These are phyloP conservation scores for Corylus avellana DNA, from an alignment of 306 rosid genomes.

Conservation along the genomic window DNA sequence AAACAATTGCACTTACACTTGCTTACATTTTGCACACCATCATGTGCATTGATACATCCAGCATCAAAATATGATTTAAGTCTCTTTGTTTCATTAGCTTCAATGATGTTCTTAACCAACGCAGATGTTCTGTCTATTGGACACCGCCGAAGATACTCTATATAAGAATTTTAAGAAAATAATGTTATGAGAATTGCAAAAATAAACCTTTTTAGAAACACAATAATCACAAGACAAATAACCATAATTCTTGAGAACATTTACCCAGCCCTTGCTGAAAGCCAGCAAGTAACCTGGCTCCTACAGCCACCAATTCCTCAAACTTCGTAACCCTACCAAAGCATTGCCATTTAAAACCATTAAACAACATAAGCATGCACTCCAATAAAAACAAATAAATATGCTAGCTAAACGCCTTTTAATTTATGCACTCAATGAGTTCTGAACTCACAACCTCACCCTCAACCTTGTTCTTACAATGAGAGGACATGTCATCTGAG, in stretches of 20 bases:
- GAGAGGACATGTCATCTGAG: too few species aligned
- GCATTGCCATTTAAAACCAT: slow-evolving; percentile 26
- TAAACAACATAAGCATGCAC: neutral
- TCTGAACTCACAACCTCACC: too few species aligned
- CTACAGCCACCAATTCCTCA: slow-evolving; percentile 59
- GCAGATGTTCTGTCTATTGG: slow-evolving; percentile 51
- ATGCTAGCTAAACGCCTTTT: too few species aligned
- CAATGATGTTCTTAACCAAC: slow-evolving; percentile 50
- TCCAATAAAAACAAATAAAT: neutral
- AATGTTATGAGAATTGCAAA: slow-evolving; percentile 4
- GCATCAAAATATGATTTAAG: slow-evolving; percentile 58
- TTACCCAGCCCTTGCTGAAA: slow-evolving; percentile 79
- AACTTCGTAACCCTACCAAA: slow-evolving; percentile 57
- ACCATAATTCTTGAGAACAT: slow-evolving; percentile 23
- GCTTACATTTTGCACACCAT: slow-evolving; percentile 42
- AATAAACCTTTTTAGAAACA: slow-evolving; percentile 10
- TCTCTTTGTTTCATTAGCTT: slow-evolving; percentile 56
- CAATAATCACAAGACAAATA: slow-evolving; percentile 8
- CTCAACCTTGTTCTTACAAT: too few species aligned
- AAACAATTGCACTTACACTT: slow-evolving; percentile 45
- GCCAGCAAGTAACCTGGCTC: slow-evolving; percentile 58
- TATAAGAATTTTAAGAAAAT: slow-evolving; percentile 8
- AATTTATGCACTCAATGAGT: too few species aligned
- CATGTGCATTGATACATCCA: slow-evolving; percentile 58
- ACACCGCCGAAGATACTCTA: slow-evolving; percentile 71